These are phyloP conservation scores for Ceratocystis variospora DNA, from an alignment of 2,329 filamentous ascomycete species.

Conservation along the genomic window DNA sequence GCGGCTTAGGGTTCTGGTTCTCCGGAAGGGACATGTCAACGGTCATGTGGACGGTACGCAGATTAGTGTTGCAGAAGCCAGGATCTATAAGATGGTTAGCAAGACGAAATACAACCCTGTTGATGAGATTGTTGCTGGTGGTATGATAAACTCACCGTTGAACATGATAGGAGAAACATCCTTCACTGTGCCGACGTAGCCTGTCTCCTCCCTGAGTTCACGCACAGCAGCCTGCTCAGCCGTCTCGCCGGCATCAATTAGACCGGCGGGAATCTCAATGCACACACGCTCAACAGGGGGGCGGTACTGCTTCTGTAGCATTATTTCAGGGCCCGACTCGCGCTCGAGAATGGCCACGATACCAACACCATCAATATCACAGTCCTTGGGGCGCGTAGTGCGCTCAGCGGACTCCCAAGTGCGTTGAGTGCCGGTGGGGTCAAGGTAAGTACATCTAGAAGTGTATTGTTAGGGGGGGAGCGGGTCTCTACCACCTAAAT, in stretches of 20 bases:
- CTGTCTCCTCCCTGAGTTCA: constrained; percentile 54
- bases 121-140: neutral
- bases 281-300: constrained; percentile 45
- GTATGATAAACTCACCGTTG: constrained; percentile 31
- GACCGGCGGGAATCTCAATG: constrained; percentile 51
- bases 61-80: constrained; percentile 53
- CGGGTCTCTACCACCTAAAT: too few species aligned
- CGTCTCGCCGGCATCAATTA: constrained; percentile 49
- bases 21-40: constrained; percentile 56
- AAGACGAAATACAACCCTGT: neutral
- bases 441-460: constrained; percentile 47
- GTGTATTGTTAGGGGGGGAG: neutral
- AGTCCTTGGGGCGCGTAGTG: constrained; percentile 47
- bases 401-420: constrained; percentile 63
- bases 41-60: constrained; percentile 56
- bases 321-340: constrained; percentile 38
- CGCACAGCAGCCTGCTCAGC: constrained; percentile 47
- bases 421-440: constrained; percentile 43
- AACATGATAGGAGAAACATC: constrained; percentile 54
- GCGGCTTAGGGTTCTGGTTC: constrained; percentile 54
- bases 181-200: constrained; percentile 42
- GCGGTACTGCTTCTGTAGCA: constrained; percentile 55
- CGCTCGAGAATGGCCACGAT: constrained; percentile 55
- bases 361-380: constrained; percentile 57
- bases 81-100: constrained; percentile 31